phyloP scores from a whole-genome alignment of 2,329 filamentous ascomycete species.

The Claviceps africana region DNA sequence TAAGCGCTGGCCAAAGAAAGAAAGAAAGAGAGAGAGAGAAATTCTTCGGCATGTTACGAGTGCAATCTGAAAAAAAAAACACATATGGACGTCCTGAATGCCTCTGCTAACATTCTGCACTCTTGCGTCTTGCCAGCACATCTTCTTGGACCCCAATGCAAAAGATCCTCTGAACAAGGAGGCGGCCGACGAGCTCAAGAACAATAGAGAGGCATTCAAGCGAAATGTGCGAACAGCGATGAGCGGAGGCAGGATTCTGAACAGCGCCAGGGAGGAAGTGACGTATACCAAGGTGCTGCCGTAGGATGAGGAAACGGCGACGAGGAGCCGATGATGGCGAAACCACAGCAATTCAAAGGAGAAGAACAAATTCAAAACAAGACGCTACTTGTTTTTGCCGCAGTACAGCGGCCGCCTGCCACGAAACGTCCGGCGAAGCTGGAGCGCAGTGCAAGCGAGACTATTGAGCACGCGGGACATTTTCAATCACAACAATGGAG shows the following conservation, averaged over 20 bases:
- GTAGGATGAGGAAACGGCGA: conserved; percentile 22
- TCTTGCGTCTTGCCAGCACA: conserved; percentile 54
- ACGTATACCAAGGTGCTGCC: conserved; percentile 67
- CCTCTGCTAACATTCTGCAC: conserved; percentile 10
- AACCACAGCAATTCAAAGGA: background rate
- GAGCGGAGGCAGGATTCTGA: conserved; percentile 55
- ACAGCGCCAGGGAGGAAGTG: conserved; percentile 35
- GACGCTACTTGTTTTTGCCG: background rate
- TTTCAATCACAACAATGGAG: background rate
- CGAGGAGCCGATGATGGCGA: background rate
- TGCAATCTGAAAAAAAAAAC: background rate
- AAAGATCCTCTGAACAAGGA: conserved; percentile 98
- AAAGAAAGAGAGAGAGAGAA: background rate
- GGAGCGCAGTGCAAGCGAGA: background rate
- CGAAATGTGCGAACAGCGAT: conserved; percentile 77
- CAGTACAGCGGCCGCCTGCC: background rate
- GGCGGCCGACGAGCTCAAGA: conserved; percentile 79
- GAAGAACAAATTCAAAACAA: background rate
- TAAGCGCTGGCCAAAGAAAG: conserved; percentile 19
- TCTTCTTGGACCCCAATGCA: conserved; percentile 95
- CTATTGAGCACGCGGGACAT: background rate
- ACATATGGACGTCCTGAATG: background rate
- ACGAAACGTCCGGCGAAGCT: background rate
- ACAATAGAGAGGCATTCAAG: conserved; percentile 79
- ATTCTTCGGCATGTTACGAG: background rate